Evolutionary conservation across 345 rosid species (phyloP).

Genomic region (Boechera divaricarpa): DNA sequence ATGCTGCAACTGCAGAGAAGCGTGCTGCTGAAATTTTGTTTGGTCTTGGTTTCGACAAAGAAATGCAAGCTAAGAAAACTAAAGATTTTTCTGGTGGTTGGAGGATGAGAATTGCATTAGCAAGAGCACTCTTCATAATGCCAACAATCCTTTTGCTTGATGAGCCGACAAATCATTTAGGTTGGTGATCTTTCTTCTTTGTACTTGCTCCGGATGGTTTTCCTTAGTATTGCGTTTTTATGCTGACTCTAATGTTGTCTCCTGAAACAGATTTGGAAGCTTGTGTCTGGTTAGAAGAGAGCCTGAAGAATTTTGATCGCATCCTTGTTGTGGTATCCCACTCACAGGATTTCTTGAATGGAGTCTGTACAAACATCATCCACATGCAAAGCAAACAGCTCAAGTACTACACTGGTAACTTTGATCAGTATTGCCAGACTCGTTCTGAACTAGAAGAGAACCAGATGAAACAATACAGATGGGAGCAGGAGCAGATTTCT

Average conservation of each 20-base stretch:
- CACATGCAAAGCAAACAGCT: slow-evolving; percentile 93
- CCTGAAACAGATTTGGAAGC: slow-evolving; percentile 86
- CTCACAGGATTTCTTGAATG: slow-evolving; percentile 97
- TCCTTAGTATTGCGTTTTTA: background rate
- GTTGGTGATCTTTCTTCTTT: slow-evolving; percentile 44
- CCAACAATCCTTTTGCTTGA: slow-evolving; percentile 95
- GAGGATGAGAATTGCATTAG: slow-evolving; percentile 99
- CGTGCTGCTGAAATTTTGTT: slow-evolving; percentile 96
- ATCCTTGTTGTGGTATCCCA: slow-evolving; percentile 96
- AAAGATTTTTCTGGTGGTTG: slow-evolving; percentile 98
- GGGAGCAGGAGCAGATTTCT: slow-evolving; percentile 99
- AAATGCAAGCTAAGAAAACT: slow-evolving; percentile 92
- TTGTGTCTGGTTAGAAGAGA: slow-evolving; percentile 99
- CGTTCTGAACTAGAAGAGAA: slow-evolving; percentile 95
- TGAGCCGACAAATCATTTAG: slow-evolving; percentile 98
- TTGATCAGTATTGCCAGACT: slow-evolving; percentile 95
- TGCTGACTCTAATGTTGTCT: slow-evolving; percentile 10
- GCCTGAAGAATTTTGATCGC: slow-evolving; percentile 85
- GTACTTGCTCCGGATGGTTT: background rate
- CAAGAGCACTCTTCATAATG: slow-evolving; percentile 91
- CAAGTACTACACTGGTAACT: slow-evolving; percentile 89
- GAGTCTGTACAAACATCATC: slow-evolving; percentile 95
- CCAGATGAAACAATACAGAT: slow-evolving; percentile 98
- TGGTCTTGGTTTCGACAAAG: slow-evolving; percentile 95
- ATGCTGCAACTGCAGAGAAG: slow-evolving; percentile 97